Base-by-base conservation (phyloP, 2,329 filamentous ascomycete genomes). In the Pseudogymnoascus sp. region DNA sequence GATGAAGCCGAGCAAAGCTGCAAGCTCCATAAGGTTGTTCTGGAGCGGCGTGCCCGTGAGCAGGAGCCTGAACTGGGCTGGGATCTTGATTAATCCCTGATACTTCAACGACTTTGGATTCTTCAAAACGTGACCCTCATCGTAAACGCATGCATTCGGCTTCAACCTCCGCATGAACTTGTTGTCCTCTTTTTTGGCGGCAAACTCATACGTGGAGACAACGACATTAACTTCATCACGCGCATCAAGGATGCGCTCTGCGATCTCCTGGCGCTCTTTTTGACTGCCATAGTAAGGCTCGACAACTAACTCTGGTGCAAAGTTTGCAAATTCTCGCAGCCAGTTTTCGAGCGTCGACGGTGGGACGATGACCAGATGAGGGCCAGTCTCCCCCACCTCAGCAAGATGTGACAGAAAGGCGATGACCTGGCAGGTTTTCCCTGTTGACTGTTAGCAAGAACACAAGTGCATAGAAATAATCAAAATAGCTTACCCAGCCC, bases 311-410 rank as follows among this genome's bases (percentile, higher is more conserved):
- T 79, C 79, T 0, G 91, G 91, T 5, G 93, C 93, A 74, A 99
- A 99, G 59, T 85, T 88, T 66, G 88, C 79, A 70, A 99, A 96
- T 74, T 99, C 95, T 60, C 87, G 85, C 60, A 96, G 83, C 95
- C 95, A 99, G 72, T 99, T 99, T 71, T 96, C 93, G 71, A 96
- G 83, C 0, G 93, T 97, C 0, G 93, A 96, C 0, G 91, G 90
- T 4, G 95, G 95, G 1, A 98, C 95, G 28, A 99, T 87, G 38
- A 99, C 84, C 37, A 99, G 78, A 72, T 96, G 86, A 78, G 79
- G 91, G 71, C 90, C 91, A 79, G 71, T 85, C 72, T 78, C 81
- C 66, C 77, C 85, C 31, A 84, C 84, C 71, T 92, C 86, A 14
- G 90, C 86, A 26, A 99, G 79, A 70, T 96, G 88, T 14, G 91